Evolutionary conservation across 2,329 filamentous ascomycete species (phyloP).

Genomic region (Camillea tinctor): DNA sequence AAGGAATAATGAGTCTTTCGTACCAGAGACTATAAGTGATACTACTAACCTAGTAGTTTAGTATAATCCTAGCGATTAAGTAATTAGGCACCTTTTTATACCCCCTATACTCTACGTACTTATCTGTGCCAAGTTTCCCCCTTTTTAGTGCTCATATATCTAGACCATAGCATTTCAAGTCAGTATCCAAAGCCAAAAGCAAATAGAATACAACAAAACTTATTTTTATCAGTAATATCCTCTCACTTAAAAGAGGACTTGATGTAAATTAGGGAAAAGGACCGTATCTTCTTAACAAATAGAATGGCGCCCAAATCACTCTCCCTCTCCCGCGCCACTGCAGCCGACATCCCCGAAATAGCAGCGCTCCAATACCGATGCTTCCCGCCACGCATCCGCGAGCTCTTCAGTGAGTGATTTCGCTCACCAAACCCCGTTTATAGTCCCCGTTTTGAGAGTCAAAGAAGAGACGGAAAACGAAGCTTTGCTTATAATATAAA

Average conservation of each 20-base stretch:
- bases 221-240: background rate
- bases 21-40: background rate
- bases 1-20: background rate
- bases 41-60: background rate
- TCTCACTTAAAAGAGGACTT: background rate
- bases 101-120: too few species aligned
- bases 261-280: background rate
- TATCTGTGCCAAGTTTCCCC: background rate
- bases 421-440: too few species aligned
- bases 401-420: constrained; percentile 4
- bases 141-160: background rate
- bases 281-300: background rate
- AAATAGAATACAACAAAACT: background rate
- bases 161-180: background rate
- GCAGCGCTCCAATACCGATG: constrained; percentile 11
- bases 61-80: background rate
- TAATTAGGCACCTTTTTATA: background rate
- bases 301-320: background rate
- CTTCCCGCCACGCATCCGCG: constrained; percentile 11
- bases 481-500: too few species aligned
- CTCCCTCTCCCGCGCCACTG: background rate
- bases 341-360: constrained; percentile 14
- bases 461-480: too few species aligned
- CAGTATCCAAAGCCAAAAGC: background rate
- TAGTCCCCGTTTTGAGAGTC: too few species aligned